A percentile compares a stretch with the other conserved stretches of the same genome.
Conservation (phyloP, 257 asterid genomes). For the Rubia yunnanensis region DNA sequence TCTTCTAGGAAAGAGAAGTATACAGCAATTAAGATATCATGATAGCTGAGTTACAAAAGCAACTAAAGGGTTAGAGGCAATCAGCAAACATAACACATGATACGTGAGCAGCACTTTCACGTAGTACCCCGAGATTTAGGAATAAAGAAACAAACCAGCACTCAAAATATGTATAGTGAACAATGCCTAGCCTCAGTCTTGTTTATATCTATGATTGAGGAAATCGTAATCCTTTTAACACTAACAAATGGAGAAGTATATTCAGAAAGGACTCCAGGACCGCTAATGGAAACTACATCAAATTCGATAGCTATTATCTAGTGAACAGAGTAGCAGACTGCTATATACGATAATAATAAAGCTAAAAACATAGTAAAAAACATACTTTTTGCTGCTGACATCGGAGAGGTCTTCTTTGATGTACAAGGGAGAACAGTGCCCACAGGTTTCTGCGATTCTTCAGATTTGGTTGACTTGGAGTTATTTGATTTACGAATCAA, state of each 20-base stretch:
- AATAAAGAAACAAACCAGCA: neutral
- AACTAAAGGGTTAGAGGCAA: neutral
- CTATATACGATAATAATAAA: neutral
- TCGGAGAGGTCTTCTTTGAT: conserved; percentile 50
- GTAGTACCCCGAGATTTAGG: neutral
- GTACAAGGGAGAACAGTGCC: conserved; percentile 48
- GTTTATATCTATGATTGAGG: neutral
- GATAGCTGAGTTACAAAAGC: neutral
- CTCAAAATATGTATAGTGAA: neutral
- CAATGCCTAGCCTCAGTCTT: neutral
- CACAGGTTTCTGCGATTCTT: conserved; percentile 39
- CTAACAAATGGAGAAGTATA: neutral
- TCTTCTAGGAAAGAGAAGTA: conserved; percentile 22
- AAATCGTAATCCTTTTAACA: neutral
- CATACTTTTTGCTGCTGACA: conserved; percentile 26
- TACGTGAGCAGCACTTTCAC: neutral
- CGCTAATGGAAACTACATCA: neutral
- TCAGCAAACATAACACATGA: neutral
- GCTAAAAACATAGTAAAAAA: neutral
- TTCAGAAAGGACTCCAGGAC: neutral
- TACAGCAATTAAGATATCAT: neutral
- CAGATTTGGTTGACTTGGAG: conserved; percentile 27
- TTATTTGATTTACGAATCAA: conserved; percentile 68
- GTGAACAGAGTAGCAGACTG: neutral
- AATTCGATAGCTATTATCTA: neutral